These are phyloP conservation scores for Vicia sativa DNA, from an alignment of 306 rosid genomes.

Conservation along the genomic window DNA sequence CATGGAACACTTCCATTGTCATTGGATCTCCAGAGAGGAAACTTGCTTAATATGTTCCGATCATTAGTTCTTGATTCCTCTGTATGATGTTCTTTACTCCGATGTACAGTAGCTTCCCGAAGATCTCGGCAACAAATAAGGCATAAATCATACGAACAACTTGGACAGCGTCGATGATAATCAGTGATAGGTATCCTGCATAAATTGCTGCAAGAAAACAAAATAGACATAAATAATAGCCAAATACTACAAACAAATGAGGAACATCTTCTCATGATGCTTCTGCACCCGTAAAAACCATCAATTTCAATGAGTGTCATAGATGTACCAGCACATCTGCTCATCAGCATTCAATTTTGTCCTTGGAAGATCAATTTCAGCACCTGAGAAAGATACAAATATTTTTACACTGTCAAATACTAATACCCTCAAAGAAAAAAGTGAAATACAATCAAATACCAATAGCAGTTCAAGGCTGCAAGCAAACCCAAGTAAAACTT, in stretches of 20 bases:
- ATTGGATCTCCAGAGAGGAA: constrained; percentile 78
- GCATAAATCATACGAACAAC: constrained; percentile 83
- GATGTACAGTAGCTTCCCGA: constrained; percentile 60
- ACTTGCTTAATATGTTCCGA: constrained; percentile 54
- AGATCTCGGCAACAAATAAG: constrained; percentile 87
- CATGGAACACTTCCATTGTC: constrained; percentile 77
- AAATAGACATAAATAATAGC: constrained; percentile 36
- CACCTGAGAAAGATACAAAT: constrained; percentile 58
- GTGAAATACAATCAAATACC: constrained; percentile 34
- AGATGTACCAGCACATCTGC: constrained; percentile 95
- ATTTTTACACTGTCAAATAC: constrained; percentile 39
- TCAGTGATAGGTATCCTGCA: constrained; percentile 95
- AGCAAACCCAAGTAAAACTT: constrained; percentile 31
- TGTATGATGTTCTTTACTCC: constrained; percentile 43
- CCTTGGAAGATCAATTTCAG: constrained; percentile 75
- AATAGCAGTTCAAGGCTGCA: constrained; percentile 15
- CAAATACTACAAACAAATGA: constrained; percentile 14
- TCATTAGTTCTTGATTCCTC: constrained; percentile 49
- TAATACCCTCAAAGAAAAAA: constrained; percentile 8
- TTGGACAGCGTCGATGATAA: constrained; percentile 89
- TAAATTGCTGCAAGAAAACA: constrained; percentile 72
- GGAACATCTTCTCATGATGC: constrained; percentile 21
- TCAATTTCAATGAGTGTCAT: constrained; percentile 10
- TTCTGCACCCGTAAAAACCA: constrained; percentile 33
- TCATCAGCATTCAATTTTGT: constrained; percentile 92